These are phyloP conservation scores for Metarhizium album DNA, from an alignment of 2,329 filamentous ascomycete species.

Conservation along the genomic window DNA sequence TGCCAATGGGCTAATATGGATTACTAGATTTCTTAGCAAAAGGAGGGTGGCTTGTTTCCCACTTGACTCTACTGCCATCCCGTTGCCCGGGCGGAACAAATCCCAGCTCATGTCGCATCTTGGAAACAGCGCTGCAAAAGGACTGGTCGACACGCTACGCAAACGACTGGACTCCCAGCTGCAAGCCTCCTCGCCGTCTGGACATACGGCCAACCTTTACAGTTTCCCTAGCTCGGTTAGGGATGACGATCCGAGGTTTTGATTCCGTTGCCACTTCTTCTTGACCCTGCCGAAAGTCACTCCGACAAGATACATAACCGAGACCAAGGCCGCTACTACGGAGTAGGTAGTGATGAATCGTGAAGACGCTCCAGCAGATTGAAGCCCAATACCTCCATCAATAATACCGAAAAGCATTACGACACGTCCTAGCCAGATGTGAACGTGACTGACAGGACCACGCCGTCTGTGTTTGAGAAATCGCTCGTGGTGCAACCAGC, in stretches of 20 bases:
- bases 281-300: neutral
- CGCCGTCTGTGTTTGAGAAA: conserved; percentile 37
- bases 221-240: neutral
- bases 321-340: conserved; percentile 33
- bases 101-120: neutral
- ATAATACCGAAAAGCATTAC: conserved; percentile 48
- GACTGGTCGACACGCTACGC: too few relatives aligned
- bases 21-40: neutral
- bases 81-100: neutral
- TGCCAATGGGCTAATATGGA: neutral
- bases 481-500: conserved; percentile 44
- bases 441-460: conserved; percentile 40
- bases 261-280: neutral
- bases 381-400: conserved; percentile 52
- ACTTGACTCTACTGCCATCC: neutral
- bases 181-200: neutral
- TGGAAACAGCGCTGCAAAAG: neutral
- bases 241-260: neutral
- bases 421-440: conserved; percentile 51
- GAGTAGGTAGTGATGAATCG: conserved; percentile 42
- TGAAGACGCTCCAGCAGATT: conserved; percentile 32
- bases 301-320: neutral
- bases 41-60: neutral
- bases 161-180: neutral
- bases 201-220: neutral